A percentile compares a stretch with the other conserved stretches of the same genome.
phyloP scores from a whole-genome alignment of 441 rosid species.

The Hura crepitans region DNA sequence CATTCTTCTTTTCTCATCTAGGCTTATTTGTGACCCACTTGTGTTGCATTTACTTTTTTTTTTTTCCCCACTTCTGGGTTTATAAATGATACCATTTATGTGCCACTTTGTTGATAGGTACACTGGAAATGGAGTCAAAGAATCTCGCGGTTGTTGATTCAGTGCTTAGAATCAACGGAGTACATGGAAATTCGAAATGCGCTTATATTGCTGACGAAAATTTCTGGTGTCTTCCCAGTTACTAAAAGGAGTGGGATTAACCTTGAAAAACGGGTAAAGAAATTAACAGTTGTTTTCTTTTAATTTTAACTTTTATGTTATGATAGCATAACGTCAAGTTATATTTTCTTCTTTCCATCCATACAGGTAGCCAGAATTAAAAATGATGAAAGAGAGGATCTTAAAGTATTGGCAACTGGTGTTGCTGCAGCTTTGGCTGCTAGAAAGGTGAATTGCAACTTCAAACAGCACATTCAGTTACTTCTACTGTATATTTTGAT shows the following conservation, averaged over 20 bases:
- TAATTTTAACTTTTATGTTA: constrained; percentile 11
- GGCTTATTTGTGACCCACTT: neutral
- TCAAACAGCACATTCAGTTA: neutral
- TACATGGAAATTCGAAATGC: constrained; percentile 99
- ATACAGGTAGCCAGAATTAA: constrained; percentile 88
- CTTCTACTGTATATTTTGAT: neutral
- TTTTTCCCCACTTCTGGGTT: neutral
- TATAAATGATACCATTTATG: constrained; percentile 5
- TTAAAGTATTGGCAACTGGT: constrained; percentile 97
- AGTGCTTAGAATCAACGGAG: constrained; percentile 95
- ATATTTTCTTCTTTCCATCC: constrained; percentile 18
- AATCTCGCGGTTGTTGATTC: constrained; percentile 86
- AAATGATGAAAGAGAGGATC: constrained; percentile 98
- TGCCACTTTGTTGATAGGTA: constrained; percentile 52
- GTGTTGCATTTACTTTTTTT: neutral
- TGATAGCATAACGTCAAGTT: constrained; percentile 14
- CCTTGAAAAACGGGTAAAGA: constrained; percentile 91
- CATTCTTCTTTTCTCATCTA: neutral
- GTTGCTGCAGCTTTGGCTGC: constrained; percentile 99
- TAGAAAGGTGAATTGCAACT: constrained; percentile 63
- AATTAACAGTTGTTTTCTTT: constrained; percentile 18
- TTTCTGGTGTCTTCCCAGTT: constrained; percentile 94
- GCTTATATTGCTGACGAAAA: constrained; percentile 89
- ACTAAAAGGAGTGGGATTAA: constrained; percentile 97
- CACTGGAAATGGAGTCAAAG: constrained; percentile 99